Percentiles rank a stretch among this genome's conserved stretches.
Conservation (phyloP, 2,329 filamentous ascomycete species). For the Microdochium nivale region DNA sequence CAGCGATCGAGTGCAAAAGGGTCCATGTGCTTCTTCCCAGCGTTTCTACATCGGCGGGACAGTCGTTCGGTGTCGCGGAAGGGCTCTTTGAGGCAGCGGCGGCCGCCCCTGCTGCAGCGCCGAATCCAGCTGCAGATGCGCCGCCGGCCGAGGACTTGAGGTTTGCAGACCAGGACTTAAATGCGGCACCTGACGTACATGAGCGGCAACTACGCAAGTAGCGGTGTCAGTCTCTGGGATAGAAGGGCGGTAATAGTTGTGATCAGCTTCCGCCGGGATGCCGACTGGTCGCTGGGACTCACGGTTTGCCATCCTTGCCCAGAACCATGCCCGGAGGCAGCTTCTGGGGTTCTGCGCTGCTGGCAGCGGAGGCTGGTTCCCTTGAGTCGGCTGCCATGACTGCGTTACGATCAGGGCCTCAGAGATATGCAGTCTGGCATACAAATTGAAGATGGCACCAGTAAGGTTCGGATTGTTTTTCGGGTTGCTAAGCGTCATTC, state of each 20-base stretch:
- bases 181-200: slow-evolving; percentile 57
- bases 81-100: slow-evolving; percentile 11
- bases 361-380: slow-evolving; percentile 16
- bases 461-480: not conserved
- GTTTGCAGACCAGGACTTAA: slow-evolving; percentile 49
- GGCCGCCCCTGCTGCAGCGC: slow-evolving; percentile 21
- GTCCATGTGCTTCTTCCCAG: slow-evolving; percentile 91
- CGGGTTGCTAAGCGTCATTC: not conserved
- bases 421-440: not conserved
- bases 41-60: slow-evolving; percentile 80
- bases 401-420: not conserved
- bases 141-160: slow-evolving; percentile 26
- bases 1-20: slow-evolving; percentile 83
- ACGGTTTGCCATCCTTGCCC: slow-evolving; percentile 80
- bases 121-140: slow-evolving; percentile 15
- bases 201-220: slow-evolving; percentile 51
- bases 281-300: slow-evolving; percentile 24
- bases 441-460: not conserved
- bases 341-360: slow-evolving; percentile 32
- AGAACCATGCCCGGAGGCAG: slow-evolving; percentile 66
- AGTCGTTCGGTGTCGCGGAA: slow-evolving; percentile 49
- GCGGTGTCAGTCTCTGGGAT: not conserved
- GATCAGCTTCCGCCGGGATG: not conserved
- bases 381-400: slow-evolving; percentile 28
- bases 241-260: not conserved